Conservation (phyloP, 179 eudicot species). For the Beta macrorhiza region DNA sequence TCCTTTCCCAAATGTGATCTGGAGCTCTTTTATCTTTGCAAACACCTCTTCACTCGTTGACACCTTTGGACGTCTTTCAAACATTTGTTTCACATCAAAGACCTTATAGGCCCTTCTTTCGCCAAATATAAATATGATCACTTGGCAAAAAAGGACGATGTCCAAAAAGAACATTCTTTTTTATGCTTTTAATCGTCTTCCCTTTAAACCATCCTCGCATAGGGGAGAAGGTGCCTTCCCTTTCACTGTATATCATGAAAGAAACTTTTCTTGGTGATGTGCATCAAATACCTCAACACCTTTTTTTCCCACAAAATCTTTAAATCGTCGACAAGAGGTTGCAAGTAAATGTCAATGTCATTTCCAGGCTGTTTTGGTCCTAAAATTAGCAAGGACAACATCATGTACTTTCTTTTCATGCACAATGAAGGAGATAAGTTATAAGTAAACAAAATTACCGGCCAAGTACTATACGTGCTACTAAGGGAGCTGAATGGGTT, state of each 20-base stretch:
- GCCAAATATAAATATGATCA: not conserved
- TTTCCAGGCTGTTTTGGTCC: constrained; percentile 3
- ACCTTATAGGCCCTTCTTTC: not conserved
- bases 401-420: constrained; percentile 1
- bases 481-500: not conserved
- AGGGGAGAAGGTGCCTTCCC: not conserved
- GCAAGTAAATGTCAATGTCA: not conserved
- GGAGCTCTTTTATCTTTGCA: not conserved
- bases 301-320: not conserved
- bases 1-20: not conserved
- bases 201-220: not conserved
- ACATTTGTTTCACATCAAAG: not conserved
- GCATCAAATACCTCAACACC: not conserved
- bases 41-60: not conserved
- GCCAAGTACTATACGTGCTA: constrained; percentile 9
- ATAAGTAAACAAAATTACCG: not conserved
- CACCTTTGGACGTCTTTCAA: not conserved
- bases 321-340: not conserved
- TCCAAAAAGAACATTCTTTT: not conserved
- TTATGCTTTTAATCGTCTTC: not conserved
- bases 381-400: not conserved
- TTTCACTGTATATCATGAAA: not conserved
- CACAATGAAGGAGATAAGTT: not conserved
- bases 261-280: not conserved
- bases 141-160: not conserved